Base-by-base conservation (phyloP, 1,284 basidiomycete genomes). In the Caloboletus inedulis region DNA sequence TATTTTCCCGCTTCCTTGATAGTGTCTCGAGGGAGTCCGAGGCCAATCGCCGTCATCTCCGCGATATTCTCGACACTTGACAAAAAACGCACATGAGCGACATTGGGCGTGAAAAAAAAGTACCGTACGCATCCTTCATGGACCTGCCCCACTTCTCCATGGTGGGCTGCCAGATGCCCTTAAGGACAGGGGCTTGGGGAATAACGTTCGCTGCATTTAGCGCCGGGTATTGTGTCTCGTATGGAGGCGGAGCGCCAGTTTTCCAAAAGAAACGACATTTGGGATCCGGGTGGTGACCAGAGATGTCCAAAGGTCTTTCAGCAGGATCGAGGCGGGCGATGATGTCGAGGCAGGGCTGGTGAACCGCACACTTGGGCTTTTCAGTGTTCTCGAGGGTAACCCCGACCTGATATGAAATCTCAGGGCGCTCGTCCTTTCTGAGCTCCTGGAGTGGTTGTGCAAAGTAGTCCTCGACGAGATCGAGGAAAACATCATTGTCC, bases 251-350 rank as follows among this genome's bases (percentile, higher is more conserved):
- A 48, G 82, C 77, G 54, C 81, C 78, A 91, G 94, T 94, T 62
- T 81, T 87, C 81, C 91, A 93, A 72, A 95, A 95, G 77, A 94
- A 94, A 59, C 93, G 80, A 66, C 91, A 94, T 70, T 96, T 96
- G 0, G 93, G 94, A 67, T 96, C 93, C 0, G 91, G 90, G 10
- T 80, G 77, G 60, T 93, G 88, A 1, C 76, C 84, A 27, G 74
- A 76, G 53, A 89, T 84, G 66, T 96, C 94, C 43, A 96, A 69
- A 3, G 94, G 93, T 33, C 94, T 72, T 64, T 96, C 90, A 0
- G 77, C 72, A 2, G 84, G 83, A 36, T 87, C 88, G 21, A 96
- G 76, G 2, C 76, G 76, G 49, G 81, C 80, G 56, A 92, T 92
- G 43, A 91, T 74, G 44, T 76, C 74, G 43, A 89, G 74, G 62